Conservation (phyloP, 768 basidiomycete genomes). For the Kwoniella europaea region DNA sequence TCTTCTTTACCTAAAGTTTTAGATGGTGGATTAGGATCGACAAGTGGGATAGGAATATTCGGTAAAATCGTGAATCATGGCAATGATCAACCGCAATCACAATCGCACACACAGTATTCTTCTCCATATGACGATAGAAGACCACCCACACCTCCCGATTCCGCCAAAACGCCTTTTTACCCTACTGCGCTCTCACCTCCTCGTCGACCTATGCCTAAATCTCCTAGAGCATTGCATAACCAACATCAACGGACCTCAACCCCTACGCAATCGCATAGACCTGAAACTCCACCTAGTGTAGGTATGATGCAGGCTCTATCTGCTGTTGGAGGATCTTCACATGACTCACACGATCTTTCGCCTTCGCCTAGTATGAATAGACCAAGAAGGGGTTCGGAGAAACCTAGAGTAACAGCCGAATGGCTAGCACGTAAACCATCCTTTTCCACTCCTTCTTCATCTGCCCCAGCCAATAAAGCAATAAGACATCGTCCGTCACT, state of each 20-base stretch:
- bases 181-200: constrained; percentile 44
- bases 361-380: neutral
- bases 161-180: constrained; percentile 16
- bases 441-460: neutral
- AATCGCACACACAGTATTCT: neutral
- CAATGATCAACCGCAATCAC: neutral
- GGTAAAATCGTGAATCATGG: constrained; percentile 1
- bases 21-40: constrained; percentile 19
- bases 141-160: constrained; percentile 29
- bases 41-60: constrained; percentile 1
- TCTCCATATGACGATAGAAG: neutral
- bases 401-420: constrained; percentile 18
- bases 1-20: constrained; percentile 17
- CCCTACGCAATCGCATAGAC: neutral
- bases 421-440: constrained; percentile 39
- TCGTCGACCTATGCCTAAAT: constrained; percentile 36
- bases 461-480: constrained; percentile 1
- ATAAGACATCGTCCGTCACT: constrained; percentile 12
- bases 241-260: neutral
- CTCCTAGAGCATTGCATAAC: constrained; percentile 21
- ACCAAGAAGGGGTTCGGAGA: neutral
- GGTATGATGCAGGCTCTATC: constrained; percentile 25
- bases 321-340: constrained; percentile 20
- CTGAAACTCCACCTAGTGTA: constrained; percentile 13
- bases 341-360: neutral